Percentiles rank a stretch among this genome's conserved stretches.
Evolutionary conservation across 192 early-diverging fungal species (phyloP).

Genomic region (Coemansia guatemalensis): DNA sequence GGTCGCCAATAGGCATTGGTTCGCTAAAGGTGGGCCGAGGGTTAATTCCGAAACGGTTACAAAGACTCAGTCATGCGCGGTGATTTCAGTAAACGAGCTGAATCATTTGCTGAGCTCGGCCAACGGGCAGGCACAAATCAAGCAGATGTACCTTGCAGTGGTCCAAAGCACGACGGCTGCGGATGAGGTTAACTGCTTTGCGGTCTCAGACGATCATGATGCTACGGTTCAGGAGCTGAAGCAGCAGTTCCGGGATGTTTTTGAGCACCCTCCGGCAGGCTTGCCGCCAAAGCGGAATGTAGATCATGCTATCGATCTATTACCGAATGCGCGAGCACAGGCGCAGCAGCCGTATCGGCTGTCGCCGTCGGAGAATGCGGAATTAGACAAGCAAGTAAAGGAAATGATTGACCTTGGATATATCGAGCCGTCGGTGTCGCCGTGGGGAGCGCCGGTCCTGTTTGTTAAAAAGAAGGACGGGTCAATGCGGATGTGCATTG

Average conservation of each 20-base stretch:
- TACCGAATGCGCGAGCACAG: background rate
- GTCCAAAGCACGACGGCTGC: background rate
- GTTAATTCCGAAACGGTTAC: background rate
- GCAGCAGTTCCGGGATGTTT: background rate
- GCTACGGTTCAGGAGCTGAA: background rate
- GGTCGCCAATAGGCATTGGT: background rate
- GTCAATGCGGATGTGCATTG: too few relatives aligned
- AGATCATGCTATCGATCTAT: background rate
- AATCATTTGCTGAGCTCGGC: too few relatives aligned
- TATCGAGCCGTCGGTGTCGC: too few relatives aligned
- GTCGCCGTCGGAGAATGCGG: background rate
- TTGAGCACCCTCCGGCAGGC: slow-evolving; percentile 4
- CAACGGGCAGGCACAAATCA: too few relatives aligned
- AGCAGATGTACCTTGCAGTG: too few relatives aligned
- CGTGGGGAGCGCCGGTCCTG: too few relatives aligned
- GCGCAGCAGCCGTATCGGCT: slow-evolving; percentile 2
- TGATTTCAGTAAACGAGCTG: background rate
- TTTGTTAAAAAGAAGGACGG: too few relatives aligned
- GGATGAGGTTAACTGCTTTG: too few relatives aligned
- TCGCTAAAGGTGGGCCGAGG: background rate
- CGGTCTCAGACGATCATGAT: background rate
- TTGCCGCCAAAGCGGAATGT: background rate
- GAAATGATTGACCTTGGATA: too few relatives aligned
- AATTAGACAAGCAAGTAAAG: background rate
- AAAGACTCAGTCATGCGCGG: background rate